These are phyloP conservation scores for Mallotus japonicus DNA, from an alignment of 441 rosid species.

Conservation along the genomic window DNA sequence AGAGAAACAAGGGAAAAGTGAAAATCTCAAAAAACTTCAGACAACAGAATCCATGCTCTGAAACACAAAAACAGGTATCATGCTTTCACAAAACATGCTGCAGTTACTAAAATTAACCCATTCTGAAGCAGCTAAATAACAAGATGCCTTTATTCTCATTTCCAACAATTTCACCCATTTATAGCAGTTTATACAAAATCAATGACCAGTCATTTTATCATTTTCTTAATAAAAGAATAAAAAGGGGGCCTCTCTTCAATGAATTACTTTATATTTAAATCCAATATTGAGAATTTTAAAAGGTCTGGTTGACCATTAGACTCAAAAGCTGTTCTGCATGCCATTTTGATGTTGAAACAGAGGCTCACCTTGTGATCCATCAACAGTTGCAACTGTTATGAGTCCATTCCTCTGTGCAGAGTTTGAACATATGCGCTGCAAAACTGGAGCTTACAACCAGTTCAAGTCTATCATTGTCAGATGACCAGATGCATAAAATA, in stretches of 20 bases:
- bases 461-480: too few species aligned
- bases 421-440: background rate
- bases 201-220: background rate
- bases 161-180: background rate
- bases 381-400: background rate
- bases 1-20: constrained; percentile 13
- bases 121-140: background rate
- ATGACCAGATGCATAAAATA: background rate
- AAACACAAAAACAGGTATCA: background rate
- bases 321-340: background rate
- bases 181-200: background rate
- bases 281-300: too few species aligned
- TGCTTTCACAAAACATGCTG: background rate
- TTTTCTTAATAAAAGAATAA: too few species aligned
- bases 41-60: background rate
- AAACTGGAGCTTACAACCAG: background rate
- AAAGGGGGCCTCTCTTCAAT: too few species aligned
- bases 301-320: background rate
- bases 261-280: too few species aligned
- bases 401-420: background rate
- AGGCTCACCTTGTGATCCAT: constrained; percentile 1
- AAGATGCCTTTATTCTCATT: background rate
- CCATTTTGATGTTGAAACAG: background rate
- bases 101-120: background rate
- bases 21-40: too few species aligned